These are phyloP conservation scores for Tubosaeta sp. DNA, from an alignment of 768 basidiomycete genomes.

Conservation along the genomic window DNA sequence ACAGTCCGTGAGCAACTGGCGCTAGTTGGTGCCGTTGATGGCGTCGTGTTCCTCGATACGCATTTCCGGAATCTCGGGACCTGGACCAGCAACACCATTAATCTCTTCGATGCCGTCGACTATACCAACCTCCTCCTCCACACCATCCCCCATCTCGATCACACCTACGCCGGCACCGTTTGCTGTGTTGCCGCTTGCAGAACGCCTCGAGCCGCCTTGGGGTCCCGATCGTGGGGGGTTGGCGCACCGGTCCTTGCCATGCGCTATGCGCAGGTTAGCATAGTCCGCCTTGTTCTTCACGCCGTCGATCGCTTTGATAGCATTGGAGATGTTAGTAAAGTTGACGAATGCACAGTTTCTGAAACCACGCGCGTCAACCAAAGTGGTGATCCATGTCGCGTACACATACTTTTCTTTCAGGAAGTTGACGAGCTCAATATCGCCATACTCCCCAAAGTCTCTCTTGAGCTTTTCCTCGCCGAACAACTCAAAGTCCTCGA, in stretches of 20 bases:
- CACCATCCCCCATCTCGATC: constrained; percentile 15
- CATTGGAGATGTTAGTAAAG: constrained; percentile 92
- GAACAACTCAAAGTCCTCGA: constrained; percentile 93
- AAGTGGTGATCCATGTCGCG: constrained; percentile 13
- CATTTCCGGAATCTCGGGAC: constrained; percentile 38
- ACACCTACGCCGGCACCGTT: constrained; percentile 9
- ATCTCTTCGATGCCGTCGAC: constrained; percentile 24
- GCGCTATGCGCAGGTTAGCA: constrained; percentile 80
- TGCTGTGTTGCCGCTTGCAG: constrained; percentile 40
- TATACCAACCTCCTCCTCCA: constrained; percentile 23
- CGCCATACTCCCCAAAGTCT: constrained; percentile 95
- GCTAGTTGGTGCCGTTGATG: constrained; percentile 22
- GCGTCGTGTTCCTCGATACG: constrained; percentile 36
- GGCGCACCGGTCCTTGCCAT: constrained; percentile 94
- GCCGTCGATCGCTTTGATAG: constrained; percentile 97
- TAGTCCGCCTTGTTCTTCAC: constrained; percentile 93
- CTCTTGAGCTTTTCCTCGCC: constrained; percentile 83
- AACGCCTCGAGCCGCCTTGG: constrained; percentile 56
- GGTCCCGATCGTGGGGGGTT: constrained; percentile 85
- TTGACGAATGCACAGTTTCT: constrained; percentile 97
- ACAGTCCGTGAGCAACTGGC: constrained; percentile 19
- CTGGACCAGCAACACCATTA: constrained; percentile 17
- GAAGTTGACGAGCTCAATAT: constrained; percentile 96
- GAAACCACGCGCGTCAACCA: not conserved
- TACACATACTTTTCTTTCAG: constrained; percentile 81